Base-by-base conservation (phyloP, 257 asterid species). In the Apocynum venetum region DNA sequence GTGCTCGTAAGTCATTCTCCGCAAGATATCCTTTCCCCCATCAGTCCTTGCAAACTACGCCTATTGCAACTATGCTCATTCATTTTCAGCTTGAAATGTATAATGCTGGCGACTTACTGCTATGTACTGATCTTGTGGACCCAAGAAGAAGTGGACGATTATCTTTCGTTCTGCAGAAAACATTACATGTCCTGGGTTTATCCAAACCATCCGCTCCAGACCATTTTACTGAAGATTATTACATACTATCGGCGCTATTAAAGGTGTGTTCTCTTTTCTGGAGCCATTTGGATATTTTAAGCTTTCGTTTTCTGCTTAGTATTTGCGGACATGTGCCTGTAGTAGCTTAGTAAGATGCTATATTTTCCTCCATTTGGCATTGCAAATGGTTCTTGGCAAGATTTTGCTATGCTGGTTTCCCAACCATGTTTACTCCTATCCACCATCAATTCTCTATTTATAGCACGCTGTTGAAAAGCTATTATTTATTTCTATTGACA, bases 21-120 rank as follows among this genome's bases (percentile, higher is more conserved):
- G 12, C 49, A 65, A 19, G 35, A 17, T 60, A 47, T 44, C 55
- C 19, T 8, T 60, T n/a, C 56, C 35, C 14, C 53, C 46, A 35
- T 46, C 3, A 36, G 15, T 31, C 46, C 44, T 64, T 2, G 43
- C 41, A 64, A 64, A 14, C 8, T 40, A 40, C 48, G 4, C 3
- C 49, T 66, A 40, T 12, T 57, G 64, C 8, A n/a, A 57, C 31
- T 57, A 36, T 57, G 35, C 64, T 57, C 36, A 17, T 53, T 53
- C 49, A 13, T 49, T 47, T 73, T 52, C 81, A 84, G 87, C 72
- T 87, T 8, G 97, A 92, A 78, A 94, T 94, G 98, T 78, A 79
- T 75, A 89, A 85, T 63, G 87, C 91, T 40, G 97, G 97, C 47
- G 97, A 90, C 66, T 56, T 94, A 46, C n/a, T 86, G 81, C 81